Evolutionary conservation across 2,329 filamentous ascomycete genomes (phyloP), one percentile per base, ranked within the genome.

Genomic region (Chaetomium strumarium): DNA sequence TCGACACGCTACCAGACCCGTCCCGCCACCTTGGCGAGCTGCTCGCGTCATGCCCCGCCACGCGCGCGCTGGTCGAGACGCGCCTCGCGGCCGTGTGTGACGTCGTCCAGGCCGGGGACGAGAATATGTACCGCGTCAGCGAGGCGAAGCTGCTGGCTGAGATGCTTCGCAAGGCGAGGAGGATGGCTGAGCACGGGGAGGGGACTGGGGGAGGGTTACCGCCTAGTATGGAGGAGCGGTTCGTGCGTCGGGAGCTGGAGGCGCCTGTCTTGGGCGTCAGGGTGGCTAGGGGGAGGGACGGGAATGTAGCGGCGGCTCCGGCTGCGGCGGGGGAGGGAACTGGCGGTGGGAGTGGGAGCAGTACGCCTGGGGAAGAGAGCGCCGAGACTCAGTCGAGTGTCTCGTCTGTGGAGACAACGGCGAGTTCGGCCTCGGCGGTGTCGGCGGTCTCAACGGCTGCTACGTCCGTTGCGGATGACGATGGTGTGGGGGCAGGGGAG

Each of bases 111-210:
- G 88, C 87, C 1, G 88, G 86, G 13, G 88, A 88, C 55, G 90
- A 96, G 67, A 81, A 72, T 50, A 90, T 96, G 88, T 96, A 87
- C 68, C 82, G 90, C 12, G 72, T 95, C 20, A 93, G 77, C 61
- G 78, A 87, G 62, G 71, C 75, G 12, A 95, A 90, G 65, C 77
- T 96, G 1, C 63, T 86, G 7, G 64, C 68, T 2, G 76, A 85
- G 51, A 64, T 97, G 1, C 57, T 91, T 7, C 64, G 69, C 16
- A 97, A 96, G 68, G 90, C 90, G 5, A 75, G 77, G 55, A 75
- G 75, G 5, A 86, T 95, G 76, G 75, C 77, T 10, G 68, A 72
- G 3, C 24, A 16, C 1, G 37, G n/a, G 4, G 19, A 10, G 30
- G 51, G 29, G 6, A 75, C 77, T n/a, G 68, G 72, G 5, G 72